Evolutionary conservation across 2,329 filamentous ascomycete species (phyloP), one percentile per base, ranked within the genome.

Genomic region (Fusarium xylarioides): DNA sequence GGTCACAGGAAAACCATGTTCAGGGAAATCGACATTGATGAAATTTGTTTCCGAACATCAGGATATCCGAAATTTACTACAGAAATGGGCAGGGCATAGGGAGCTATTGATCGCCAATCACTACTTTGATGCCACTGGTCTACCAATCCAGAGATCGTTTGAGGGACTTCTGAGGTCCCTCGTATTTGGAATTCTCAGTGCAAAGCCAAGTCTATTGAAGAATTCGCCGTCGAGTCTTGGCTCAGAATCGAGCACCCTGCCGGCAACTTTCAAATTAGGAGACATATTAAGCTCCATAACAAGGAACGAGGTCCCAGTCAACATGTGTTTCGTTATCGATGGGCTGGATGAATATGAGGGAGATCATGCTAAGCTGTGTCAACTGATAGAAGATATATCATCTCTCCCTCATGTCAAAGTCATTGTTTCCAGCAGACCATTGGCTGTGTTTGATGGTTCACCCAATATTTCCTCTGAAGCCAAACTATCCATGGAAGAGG

Each of bases 291-390:
- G 5, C 57, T 28, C 12, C 8, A 40, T 11, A 7, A 52, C 12
- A 16, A 30, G 3, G 16, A 43, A 32, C 6, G 28, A 4, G 11
- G 19, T 55, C 5, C 57, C 23, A 15, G 37, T 32, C 14, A 61
- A 49, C 3, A 40, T 72, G 2, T 76, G 74, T 28, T 44, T 76
- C 28, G 74, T 76, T 30, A 64, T 76, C 3, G 74, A 75, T 52
- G 73, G 71, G 1, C 43, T 77, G 0, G 70, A 77, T 26, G 72
- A 77, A 35, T 75, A 55, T 28, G 26, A 57, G 1, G 70, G 65
- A 3, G 58, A 77, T 11, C 61, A 72, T 26, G 11, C 61, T 4
- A 52, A 70, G 2, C 12, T 77, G 2, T 63, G 53, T 15, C 32
- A 68, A 10, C 18, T 35, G 2, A 63, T 76, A 6, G 28, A 26